Evolutionary conservation across 257 asterid genomes (phyloP).

Genomic region (Ilex asprella): DNA sequence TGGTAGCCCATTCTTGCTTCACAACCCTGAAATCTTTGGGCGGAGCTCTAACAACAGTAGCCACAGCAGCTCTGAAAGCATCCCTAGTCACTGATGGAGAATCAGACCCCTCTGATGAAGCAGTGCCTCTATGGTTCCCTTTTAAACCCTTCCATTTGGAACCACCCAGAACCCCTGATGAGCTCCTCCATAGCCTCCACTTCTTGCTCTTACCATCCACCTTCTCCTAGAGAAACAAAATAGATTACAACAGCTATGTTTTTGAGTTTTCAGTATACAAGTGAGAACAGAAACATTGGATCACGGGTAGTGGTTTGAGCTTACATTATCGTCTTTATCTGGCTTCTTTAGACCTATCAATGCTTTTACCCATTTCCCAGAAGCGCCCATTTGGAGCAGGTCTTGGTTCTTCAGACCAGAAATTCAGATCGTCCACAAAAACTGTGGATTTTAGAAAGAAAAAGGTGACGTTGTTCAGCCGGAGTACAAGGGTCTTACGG

Average conservation of each 20-base stretch:
- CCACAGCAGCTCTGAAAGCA: conserved; percentile 74
- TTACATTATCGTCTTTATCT: conserved; percentile 70
- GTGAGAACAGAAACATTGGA: conserved; percentile 14
- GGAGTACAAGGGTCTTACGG: too few relatives aligned
- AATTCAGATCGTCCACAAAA: conserved; percentile 1
- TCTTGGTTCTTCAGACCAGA: conserved; percentile 13
- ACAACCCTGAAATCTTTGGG: conserved; percentile 80
- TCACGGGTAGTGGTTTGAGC: conserved; percentile 19
- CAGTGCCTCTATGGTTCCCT: conserved; percentile 25
- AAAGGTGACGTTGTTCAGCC: too few relatives aligned
- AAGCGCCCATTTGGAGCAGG: conserved; percentile 59
- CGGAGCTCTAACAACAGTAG: conserved; percentile 84
- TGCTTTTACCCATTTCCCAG: conserved; percentile 87
- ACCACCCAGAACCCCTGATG: conserved; percentile 45
- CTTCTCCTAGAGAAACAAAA: conserved; percentile 37
- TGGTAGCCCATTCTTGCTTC: conserved; percentile 91
- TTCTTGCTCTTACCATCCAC: conserved; percentile 59
- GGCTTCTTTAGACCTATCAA: conserved; percentile 68
- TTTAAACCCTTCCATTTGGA: conserved; percentile 57
- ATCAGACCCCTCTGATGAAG: conserved; percentile 48
- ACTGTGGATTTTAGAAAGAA: conserved; percentile 2
- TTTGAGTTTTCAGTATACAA: too few relatives aligned
- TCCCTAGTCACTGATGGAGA: conserved; percentile 48
- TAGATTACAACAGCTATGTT: background rate
- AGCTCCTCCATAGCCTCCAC: conserved; percentile 83